These are phyloP conservation scores for Leccinum barrowsii DNA, from an alignment of 768 basidiomycete genomes.

Conservation along the genomic window DNA sequence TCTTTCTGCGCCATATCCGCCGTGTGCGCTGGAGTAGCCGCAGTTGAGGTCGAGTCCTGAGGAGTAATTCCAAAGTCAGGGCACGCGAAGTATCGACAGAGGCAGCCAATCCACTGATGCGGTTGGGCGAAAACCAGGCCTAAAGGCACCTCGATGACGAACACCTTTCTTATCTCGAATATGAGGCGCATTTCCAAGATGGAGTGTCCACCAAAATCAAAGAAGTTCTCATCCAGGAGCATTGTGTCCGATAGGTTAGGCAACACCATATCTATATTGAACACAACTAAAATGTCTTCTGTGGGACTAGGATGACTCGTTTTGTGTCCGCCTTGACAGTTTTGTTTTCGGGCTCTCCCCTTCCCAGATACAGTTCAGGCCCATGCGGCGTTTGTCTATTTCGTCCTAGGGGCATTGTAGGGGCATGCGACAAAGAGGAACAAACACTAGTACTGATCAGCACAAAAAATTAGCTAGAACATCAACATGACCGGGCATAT, in stretches of 20 bases:
- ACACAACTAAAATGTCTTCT: slow-evolving; percentile 64
- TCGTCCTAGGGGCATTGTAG: slow-evolving; percentile 92
- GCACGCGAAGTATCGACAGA: slow-evolving; percentile 70
- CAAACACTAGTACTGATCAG: slow-evolving; percentile 61
- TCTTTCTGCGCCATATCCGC: slow-evolving; percentile 15
- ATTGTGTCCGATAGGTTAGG: slow-evolving; percentile 77
- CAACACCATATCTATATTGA: slow-evolving; percentile 67
- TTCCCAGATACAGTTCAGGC: too few relatives aligned
- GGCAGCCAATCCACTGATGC: slow-evolving; percentile 63
- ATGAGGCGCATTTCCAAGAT: slow-evolving; percentile 96
- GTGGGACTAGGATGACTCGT: slow-evolving; percentile 54
- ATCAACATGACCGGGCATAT: background rate
- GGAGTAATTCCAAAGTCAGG: slow-evolving; percentile 74
- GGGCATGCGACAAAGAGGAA: slow-evolving; percentile 68
- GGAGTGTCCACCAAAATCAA: slow-evolving; percentile 97
- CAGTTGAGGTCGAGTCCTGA: slow-evolving; percentile 23
- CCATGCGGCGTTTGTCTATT: slow-evolving; percentile 81
- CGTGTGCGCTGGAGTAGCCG: slow-evolving; percentile 12
- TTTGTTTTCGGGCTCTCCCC: slow-evolving; percentile 37
- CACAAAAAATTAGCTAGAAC: slow-evolving; percentile 3
- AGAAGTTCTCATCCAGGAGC: slow-evolving; percentile 91
- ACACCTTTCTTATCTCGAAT: slow-evolving; percentile 92
- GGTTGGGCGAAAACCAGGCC: slow-evolving; percentile 90
- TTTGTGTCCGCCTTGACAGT: slow-evolving; percentile 27
- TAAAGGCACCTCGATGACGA: slow-evolving; percentile 87